These are phyloP conservation scores for Aureobasidium melanogenum DNA, from an alignment of 2,329 filamentous ascomycete species.

Conservation along the genomic window DNA sequence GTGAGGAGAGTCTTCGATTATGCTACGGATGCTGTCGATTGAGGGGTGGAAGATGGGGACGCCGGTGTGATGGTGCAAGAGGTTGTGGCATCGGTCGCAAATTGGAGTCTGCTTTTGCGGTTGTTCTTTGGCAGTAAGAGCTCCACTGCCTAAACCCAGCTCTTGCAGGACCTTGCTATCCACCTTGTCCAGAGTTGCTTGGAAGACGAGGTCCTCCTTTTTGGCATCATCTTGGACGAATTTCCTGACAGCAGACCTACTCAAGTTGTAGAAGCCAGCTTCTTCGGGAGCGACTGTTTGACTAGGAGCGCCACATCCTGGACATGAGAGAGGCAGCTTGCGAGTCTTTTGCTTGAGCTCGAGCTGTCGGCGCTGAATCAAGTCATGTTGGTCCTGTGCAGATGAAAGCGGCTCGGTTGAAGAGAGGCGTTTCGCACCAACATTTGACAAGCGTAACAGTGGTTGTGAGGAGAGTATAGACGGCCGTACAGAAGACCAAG, in stretches of 20 bases:
- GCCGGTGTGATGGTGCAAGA: constrained; percentile 66
- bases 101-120: constrained; percentile 41
- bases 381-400: constrained; percentile 3
- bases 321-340: constrained; percentile 44
- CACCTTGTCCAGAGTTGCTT: constrained; percentile 24
- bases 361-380: constrained; percentile 15
- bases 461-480: neutral
- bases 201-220: constrained; percentile 30
- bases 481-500: neutral
- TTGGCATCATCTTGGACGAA: constrained; percentile 17
- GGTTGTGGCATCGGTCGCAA: constrained; percentile 79
- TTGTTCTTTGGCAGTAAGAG: neutral
- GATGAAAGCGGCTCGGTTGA: neutral
- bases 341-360: constrained; percentile 10
- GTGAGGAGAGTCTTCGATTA: constrained; percentile 79
- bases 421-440: neutral
- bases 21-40: constrained; percentile 70
- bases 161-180: constrained; percentile 23
- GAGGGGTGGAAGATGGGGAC: constrained; percentile 70
- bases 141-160: constrained; percentile 21
- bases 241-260: constrained; percentile 34
- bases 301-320: constrained; percentile 54
- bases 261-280: constrained; percentile 49
- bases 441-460: neutral
- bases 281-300: constrained; percentile 46